These are phyloP conservation scores for Podaxis sp. DNA, from an alignment of 768 basidiomycete genomes.

Conservation along the genomic window DNA sequence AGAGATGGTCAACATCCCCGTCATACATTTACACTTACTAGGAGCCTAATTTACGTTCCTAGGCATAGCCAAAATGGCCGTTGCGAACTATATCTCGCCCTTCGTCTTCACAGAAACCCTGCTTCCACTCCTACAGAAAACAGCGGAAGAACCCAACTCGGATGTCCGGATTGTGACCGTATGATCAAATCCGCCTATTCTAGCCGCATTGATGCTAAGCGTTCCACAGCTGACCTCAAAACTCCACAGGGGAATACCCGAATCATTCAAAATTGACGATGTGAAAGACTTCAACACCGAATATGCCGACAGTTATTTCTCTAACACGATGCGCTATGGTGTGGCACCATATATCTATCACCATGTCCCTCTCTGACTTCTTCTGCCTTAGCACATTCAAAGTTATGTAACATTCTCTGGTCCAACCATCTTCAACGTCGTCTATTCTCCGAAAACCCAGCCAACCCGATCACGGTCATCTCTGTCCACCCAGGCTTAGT, in stretches of 20 bases:
- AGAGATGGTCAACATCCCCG: not conserved
- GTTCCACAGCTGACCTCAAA: not conserved
- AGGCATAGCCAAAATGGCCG: slow-evolving; percentile 1
- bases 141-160: slow-evolving; percentile 18
- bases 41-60: slow-evolving; percentile 19
- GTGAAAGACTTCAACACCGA: not conserved
- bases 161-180: slow-evolving; percentile 27
- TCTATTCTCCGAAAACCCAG: not conserved
- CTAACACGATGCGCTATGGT: not conserved
- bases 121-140: slow-evolving; percentile 25
- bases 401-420: not conserved
- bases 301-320: not conserved
- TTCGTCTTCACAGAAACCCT: slow-evolving; percentile 27
- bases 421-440: not conserved
- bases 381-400: not conserved
- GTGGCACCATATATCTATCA: not conserved
- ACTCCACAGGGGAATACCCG: not conserved
- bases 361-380: not conserved
- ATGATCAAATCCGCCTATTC: not conserved
- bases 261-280: not conserved
- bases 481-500: slow-evolving; percentile 29
- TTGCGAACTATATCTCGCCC: slow-evolving; percentile 22
- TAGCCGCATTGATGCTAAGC: not conserved
- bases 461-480: slow-evolving; percentile 21
- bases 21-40: slow-evolving; percentile 13